These are phyloP conservation scores for Chytriomyces sp. DNA, from an alignment of 192 early-diverging fungal genomes.

Conservation along the genomic window DNA sequence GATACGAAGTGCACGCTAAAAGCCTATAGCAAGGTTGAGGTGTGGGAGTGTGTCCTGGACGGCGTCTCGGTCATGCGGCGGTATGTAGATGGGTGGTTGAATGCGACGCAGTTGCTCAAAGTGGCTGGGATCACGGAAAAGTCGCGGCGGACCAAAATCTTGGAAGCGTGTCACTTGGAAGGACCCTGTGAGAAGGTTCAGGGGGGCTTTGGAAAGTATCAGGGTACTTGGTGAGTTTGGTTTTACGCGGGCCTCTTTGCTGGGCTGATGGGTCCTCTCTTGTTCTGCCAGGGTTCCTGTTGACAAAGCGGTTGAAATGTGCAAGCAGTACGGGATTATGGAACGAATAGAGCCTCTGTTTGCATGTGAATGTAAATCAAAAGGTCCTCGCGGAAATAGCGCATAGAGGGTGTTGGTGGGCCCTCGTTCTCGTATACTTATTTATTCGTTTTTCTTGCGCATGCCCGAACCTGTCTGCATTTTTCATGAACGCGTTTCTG, in stretches of 20 bases:
- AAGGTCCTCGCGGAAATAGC: too few relatives aligned
- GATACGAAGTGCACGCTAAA: not conserved
- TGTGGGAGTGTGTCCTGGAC: conserved; percentile 46
- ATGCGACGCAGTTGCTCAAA: conserved; percentile 60
- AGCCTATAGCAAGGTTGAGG: conserved; percentile 49
- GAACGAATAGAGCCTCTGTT: conserved; percentile 31
- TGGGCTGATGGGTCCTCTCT: not conserved
- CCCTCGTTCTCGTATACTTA: too few relatives aligned
- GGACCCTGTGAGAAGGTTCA: conserved; percentile 53
- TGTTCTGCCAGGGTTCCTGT: conserved; percentile 46
- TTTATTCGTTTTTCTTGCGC: too few relatives aligned
- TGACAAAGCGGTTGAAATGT: conserved; percentile 41
- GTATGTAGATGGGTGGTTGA: conserved; percentile 50
- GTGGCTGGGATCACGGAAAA: conserved; percentile 57
- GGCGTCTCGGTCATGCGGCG: conserved; percentile 47
- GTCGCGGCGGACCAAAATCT: conserved; percentile 52
- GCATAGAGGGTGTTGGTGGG: too few relatives aligned
- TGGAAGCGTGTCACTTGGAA: conserved; percentile 43
- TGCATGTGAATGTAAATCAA: too few relatives aligned
- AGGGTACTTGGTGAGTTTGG: conserved; percentile 55
- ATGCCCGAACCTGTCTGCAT: too few relatives aligned
- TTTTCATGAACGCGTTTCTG: too few relatives aligned
- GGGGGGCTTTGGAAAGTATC: conserved; percentile 60
- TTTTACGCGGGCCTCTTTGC: not conserved
- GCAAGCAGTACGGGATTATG: conserved; percentile 41